phyloP scores from a whole-genome alignment of 345 rosid species.

The Diplotaxis tenuifolia region DNA sequence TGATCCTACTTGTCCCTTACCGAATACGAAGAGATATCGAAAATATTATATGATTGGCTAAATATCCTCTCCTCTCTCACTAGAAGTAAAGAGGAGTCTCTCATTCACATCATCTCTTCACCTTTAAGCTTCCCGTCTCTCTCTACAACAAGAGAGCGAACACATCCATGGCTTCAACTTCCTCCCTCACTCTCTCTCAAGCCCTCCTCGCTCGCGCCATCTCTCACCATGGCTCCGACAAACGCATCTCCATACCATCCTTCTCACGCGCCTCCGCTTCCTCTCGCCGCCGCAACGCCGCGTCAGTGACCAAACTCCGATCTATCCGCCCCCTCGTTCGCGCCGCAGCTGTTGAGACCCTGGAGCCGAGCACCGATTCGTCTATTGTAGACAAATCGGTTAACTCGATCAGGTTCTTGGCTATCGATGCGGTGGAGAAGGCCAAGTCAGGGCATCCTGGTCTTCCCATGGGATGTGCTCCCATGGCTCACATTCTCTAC shows the following conservation, averaged over 20 bases:
- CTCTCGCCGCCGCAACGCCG: conserved; percentile 30
- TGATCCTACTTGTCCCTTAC: conserved; percentile 33
- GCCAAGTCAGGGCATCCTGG: conserved; percentile 67
- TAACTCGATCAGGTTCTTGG: conserved; percentile 48
- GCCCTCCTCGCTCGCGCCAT: conserved; percentile 56
- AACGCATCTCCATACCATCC: conserved; percentile 44
- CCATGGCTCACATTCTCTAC: conserved; percentile 89
- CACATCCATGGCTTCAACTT: conserved; percentile 53
- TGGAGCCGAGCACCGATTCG: conserved; percentile 33
- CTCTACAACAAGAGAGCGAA: conserved; percentile 22
- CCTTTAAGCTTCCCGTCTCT: not conserved
- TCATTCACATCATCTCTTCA: conserved; percentile 18
- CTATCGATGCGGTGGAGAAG: conserved; percentile 54
- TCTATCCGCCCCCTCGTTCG: conserved; percentile 39
- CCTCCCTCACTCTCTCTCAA: conserved; percentile 62
- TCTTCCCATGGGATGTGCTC: conserved; percentile 62
- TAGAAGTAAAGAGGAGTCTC: conserved; percentile 28
- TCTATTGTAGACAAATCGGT: conserved; percentile 47
- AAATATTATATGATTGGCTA: not conserved
- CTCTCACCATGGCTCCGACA: conserved; percentile 50
- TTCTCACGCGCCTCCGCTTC: conserved; percentile 38
- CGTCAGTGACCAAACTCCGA: conserved; percentile 28
- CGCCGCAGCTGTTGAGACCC: conserved; percentile 34
- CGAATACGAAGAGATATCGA: conserved; percentile 41
- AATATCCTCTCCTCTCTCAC: not conserved